Evolutionary conservation across 345 rosid genomes (phyloP).

Genomic region (Acer saccharum): DNA sequence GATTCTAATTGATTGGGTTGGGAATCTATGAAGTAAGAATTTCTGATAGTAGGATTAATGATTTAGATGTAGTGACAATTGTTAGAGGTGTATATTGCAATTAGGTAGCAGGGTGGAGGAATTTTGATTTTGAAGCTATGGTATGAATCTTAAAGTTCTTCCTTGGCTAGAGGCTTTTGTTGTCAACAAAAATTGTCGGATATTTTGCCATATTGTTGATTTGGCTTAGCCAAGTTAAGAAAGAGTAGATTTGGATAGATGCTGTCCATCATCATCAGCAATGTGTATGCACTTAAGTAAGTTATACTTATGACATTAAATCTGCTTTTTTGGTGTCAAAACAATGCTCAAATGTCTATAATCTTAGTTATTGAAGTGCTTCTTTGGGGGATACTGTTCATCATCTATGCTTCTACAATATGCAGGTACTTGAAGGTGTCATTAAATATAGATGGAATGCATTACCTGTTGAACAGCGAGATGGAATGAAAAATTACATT

Average conservation of each 20-base stretch:
- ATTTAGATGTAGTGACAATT: not conserved
- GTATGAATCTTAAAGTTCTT: not conserved
- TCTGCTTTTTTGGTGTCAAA: not conserved
- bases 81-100: not conserved
- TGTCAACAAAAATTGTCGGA: not conserved
- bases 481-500: slow-evolving; percentile 99
- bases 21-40: not conserved
- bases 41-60: not conserved
- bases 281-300: not conserved
- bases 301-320: not conserved
- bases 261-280: not conserved
- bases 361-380: not conserved
- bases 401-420: slow-evolving; percentile 15
- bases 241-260: not conserved
- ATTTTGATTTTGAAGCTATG: not conserved
- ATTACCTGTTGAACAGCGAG: slow-evolving; percentile 92
- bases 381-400: not conserved
- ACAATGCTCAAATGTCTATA: not conserved
- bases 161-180: not conserved
- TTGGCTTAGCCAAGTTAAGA: not conserved
- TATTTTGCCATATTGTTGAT: not conserved
- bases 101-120: not conserved
- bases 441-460: slow-evolving; percentile 99
- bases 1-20: not conserved
- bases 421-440: slow-evolving; percentile 95